A percentile compares a stretch with the other conserved stretches of the same genome.
Conservation (phyloP, 2,329 filamentous ascomycete species). For the Diplodia intermedia region DNA sequence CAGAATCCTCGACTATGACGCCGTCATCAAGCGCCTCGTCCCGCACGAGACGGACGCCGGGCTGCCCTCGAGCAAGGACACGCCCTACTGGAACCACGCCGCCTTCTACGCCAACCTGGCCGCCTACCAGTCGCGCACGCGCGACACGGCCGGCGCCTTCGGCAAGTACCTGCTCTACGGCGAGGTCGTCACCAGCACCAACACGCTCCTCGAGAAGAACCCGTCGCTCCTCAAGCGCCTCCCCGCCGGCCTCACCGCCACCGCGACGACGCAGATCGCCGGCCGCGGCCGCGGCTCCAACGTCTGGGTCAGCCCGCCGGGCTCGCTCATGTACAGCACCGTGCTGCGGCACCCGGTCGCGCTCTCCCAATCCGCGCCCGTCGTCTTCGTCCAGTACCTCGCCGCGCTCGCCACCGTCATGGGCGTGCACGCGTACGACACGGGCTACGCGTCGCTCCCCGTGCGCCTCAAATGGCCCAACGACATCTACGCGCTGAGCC, state of each 20-base stretch:
- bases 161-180: slow-evolving; percentile 83
- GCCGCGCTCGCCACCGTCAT: slow-evolving; percentile 85
- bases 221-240: slow-evolving; percentile 75
- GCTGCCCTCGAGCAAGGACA: slow-evolving; percentile 73
- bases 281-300: slow-evolving; percentile 89
- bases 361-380: slow-evolving; percentile 73
- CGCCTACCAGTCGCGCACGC: slow-evolving; percentile 67
- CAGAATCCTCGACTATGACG: slow-evolving; percentile 75
- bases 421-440: slow-evolving; percentile 80
- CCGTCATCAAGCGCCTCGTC: slow-evolving; percentile 74
- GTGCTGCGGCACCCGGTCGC: slow-evolving; percentile 83
- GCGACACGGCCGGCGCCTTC: slow-evolving; percentile 68
- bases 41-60: slow-evolving; percentile 66
- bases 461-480: slow-evolving; percentile 98
- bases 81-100: slow-evolving; percentile 85
- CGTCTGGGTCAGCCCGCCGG: slow-evolving; percentile 91
- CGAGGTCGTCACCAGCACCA: slow-evolving; percentile 92
- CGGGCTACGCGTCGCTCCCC: slow-evolving; percentile 75
- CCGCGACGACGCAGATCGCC: slow-evolving; percentile 86
- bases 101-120: slow-evolving; percentile 76
- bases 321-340: slow-evolving; percentile 85
- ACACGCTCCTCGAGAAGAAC: slow-evolving; percentile 94
- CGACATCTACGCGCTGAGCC: slow-evolving; percentile 68
- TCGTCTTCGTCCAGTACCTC: slow-evolving; percentile 94
- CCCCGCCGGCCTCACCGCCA: slow-evolving; percentile 84